These are phyloP conservation scores for Fraxinus pennsylvanica DNA, from an alignment of 257 asterid genomes.

Conservation along the genomic window DNA sequence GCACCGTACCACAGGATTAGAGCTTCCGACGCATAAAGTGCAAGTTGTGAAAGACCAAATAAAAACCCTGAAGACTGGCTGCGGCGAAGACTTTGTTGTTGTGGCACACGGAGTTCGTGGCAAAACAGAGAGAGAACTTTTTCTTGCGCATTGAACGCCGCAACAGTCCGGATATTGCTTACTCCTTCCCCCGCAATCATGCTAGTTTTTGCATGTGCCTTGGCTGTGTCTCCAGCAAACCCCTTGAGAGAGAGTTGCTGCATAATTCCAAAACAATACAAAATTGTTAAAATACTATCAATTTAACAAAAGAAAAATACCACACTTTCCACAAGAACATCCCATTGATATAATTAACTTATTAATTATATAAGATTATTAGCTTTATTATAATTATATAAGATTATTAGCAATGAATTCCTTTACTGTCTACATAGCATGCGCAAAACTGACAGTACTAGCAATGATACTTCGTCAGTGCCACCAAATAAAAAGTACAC, in stretches of 20 bases:
- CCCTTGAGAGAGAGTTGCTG: constrained; percentile 99
- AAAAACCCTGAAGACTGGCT: constrained; percentile 75
- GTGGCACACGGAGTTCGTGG: constrained; percentile 78
- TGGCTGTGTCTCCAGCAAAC: constrained; percentile 97
- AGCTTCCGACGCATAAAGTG: constrained; percentile 95
- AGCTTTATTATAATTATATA: not conserved
- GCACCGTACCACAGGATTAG: constrained; percentile 91
- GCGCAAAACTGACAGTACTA: not conserved
- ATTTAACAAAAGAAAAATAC: not conserved
- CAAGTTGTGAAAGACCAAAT: constrained; percentile 94
- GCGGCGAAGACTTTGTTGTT: constrained; percentile 62
- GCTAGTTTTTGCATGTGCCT: constrained; percentile 95
- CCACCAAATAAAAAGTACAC: not conserved
- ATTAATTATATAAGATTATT: not conserved
- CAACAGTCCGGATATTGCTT: constrained; percentile 94
- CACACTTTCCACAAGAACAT: not conserved
- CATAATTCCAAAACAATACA: not conserved
- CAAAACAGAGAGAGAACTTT: constrained; percentile 69
- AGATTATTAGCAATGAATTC: not conserved
- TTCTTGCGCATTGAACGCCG: constrained; percentile 91
- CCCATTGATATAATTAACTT: not conserved
- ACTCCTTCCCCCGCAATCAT: constrained; percentile 99
- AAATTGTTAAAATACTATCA: not conserved
- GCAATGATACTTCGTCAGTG: not conserved
- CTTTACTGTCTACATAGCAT: not conserved